Conservation (phyloP, 257 asterid species). For the Henckelia pumila region DNA sequence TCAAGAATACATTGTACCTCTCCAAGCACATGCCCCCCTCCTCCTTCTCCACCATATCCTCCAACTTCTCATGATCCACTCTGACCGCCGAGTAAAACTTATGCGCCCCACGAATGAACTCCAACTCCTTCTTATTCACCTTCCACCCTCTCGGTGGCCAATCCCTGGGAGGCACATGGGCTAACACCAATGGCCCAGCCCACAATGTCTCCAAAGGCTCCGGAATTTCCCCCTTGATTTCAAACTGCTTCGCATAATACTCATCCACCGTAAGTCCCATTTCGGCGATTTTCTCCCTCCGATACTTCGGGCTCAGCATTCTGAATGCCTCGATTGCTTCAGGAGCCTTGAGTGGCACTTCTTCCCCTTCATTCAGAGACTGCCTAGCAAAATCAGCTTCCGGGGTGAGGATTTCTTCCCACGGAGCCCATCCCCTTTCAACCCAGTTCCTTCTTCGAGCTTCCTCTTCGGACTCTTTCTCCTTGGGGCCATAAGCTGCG, state of each 20-base stretch:
- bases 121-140: slow-evolving; percentile 79
- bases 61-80: slow-evolving; percentile 61
- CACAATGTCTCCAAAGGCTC: slow-evolving; percentile 66
- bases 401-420: slow-evolving; percentile 95
- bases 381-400: slow-evolving; percentile 80
- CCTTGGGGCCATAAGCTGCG: slow-evolving; percentile 63
- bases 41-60: slow-evolving; percentile 47
- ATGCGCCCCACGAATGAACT: slow-evolving; percentile 82
- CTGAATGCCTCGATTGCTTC: slow-evolving; percentile 83
- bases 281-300: slow-evolving; percentile 55
- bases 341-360: slow-evolving; percentile 80
- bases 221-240: slow-evolving; percentile 79
- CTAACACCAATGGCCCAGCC: slow-evolving; percentile 79
- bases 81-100: slow-evolving; percentile 45
- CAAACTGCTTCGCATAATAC: slow-evolving; percentile 84
- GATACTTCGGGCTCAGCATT: slow-evolving; percentile 70
- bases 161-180: slow-evolving; percentile 79
- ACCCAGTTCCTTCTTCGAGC: slow-evolving; percentile 85
- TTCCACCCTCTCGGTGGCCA: slow-evolving; percentile 98
- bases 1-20: slow-evolving; percentile 79
- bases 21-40: slow-evolving; percentile 56
- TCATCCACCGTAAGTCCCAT: slow-evolving; percentile 91
- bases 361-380: slow-evolving; percentile 93
- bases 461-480: slow-evolving; percentile 82
- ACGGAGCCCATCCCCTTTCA: slow-evolving; percentile 98